Evolutionary conservation across 768 basidiomycete genomes (phyloP).

Genomic region (Lyophyllum decastes): DNA sequence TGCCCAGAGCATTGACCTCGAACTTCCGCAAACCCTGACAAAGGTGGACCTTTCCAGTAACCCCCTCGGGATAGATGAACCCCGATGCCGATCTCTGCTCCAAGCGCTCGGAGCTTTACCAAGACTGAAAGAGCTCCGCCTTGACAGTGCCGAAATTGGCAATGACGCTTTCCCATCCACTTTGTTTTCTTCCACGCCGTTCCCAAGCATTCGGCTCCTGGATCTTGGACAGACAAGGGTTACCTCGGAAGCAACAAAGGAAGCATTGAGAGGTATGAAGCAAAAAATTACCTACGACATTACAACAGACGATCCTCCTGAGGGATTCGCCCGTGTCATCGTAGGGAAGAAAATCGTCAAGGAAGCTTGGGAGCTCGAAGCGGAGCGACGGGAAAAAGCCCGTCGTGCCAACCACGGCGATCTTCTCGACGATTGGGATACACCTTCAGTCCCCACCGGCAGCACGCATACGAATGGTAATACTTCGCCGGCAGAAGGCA

Average conservation of each 20-base stretch:
- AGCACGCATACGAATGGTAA: background rate
- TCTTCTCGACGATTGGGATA: conserved; percentile 31
- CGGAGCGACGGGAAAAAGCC: conserved; percentile 54
- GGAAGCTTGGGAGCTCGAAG: conserved; percentile 81
- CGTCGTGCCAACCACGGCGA: conserved; percentile 34
- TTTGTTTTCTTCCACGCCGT: conserved; percentile 39
- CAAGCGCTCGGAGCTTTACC: conserved; percentile 46
- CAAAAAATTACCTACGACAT: conserved; percentile 57
- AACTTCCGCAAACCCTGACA: conserved; percentile 52
- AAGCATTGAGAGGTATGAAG: conserved; percentile 46
- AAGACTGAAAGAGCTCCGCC: conserved; percentile 57
- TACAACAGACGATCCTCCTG: conserved; percentile 52
- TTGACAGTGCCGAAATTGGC: conserved; percentile 58
- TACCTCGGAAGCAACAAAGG: conserved; percentile 44
- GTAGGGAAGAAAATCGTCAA: conserved; percentile 72
- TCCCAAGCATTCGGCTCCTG: conserved; percentile 55
- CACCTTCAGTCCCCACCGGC: conserved; percentile 2
- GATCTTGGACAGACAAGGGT: conserved; percentile 70
- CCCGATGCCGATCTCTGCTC: conserved; percentile 40
- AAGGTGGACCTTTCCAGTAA: conserved; percentile 70
- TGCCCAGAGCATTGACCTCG: conserved; percentile 52
- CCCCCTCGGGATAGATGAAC: conserved; percentile 49
- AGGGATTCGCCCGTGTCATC: conserved; percentile 54
- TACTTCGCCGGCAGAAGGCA: background rate
- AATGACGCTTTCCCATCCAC: conserved; percentile 57